These are phyloP conservation scores for Cadophora luteo-olivacea DNA, from an alignment of 2,329 filamentous ascomycete genomes.

Conservation along the genomic window DNA sequence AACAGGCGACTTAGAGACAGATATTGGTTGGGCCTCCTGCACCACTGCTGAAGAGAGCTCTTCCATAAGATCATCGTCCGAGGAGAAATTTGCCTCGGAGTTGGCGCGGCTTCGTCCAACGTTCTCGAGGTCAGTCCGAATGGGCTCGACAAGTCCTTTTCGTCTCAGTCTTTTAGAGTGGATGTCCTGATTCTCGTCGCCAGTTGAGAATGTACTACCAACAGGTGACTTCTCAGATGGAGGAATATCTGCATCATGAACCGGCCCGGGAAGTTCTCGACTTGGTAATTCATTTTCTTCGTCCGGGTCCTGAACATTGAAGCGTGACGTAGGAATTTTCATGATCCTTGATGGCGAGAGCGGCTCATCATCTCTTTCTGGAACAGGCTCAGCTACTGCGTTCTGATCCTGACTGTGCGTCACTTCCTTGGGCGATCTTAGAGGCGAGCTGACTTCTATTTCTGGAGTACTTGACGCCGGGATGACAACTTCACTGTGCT, in stretches of 20 bases:
- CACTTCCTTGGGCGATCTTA: not conserved
- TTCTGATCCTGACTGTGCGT: not conserved
- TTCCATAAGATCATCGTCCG: constrained; percentile 85
- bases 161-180: constrained; percentile 36
- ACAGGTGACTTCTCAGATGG: constrained; percentile 42
- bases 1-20: constrained; percentile 83
- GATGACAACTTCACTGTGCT: not conserved
- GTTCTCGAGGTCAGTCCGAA: constrained; percentile 56
- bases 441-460: constrained; percentile 13
- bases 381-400: not conserved
- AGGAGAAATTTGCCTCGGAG: constrained; percentile 58
- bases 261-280: constrained; percentile 31
- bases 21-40: constrained; percentile 81
- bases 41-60: constrained; percentile 83
- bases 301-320: constrained; percentile 36
- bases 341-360: constrained; percentile 25
- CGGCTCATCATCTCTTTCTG: not conserved
- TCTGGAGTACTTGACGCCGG: constrained; percentile 1
- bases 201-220: constrained; percentile 43
- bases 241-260: constrained; percentile 22
- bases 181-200: constrained; percentile 36
- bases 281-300: constrained; percentile 18
- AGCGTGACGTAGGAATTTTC: constrained; percentile 41
- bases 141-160: constrained; percentile 54
- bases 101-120: constrained; percentile 43